Percentiles rank a stretch among this genome's conserved stretches.
These are phyloP conservation scores for Jaenimonas drosophilae DNA, from an alignment of 208 protist species.

Conservation along the genomic window DNA sequence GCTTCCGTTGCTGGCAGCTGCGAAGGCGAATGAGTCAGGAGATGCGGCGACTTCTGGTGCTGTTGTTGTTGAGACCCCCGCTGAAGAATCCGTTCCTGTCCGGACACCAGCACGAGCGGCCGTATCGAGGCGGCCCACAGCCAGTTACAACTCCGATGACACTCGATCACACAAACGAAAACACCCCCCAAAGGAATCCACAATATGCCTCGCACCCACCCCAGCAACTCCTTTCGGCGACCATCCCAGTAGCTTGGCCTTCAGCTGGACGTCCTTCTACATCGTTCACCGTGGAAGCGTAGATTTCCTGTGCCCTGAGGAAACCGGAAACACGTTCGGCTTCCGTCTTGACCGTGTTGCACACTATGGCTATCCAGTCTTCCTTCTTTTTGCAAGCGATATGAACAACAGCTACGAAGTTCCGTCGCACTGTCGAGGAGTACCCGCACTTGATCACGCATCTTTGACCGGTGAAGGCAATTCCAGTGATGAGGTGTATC, in stretches of 20 bases:
- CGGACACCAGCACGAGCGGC: too few relatives aligned
- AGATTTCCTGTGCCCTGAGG: conserved; percentile 40
- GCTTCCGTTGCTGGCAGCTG: conserved; percentile 4
- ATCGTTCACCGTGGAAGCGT: conserved; percentile 57
- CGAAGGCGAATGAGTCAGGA: background rate
- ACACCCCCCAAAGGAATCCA: too few relatives aligned
- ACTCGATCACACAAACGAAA: conserved; percentile 19
- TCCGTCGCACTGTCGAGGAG: conserved; percentile 14
- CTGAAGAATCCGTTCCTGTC: background rate
- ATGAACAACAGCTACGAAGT: conserved; percentile 23
- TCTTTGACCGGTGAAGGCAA: conserved; percentile 24
- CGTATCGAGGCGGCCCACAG: too few relatives aligned
- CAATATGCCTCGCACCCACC: conserved; percentile 20
- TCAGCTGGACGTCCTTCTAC: conserved; percentile 44
- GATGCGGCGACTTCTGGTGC: background rate
- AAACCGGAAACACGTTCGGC: conserved; percentile 36
- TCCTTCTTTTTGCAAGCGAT: conserved; percentile 44
- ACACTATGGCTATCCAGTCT: conserved; percentile 52
- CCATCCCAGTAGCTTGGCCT: conserved; percentile 47
- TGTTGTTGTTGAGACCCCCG: background rate
- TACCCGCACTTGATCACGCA: conserved; percentile 35
- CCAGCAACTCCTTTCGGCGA: conserved; percentile 7
- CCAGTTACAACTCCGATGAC: too few relatives aligned
- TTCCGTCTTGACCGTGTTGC: conserved; percentile 61
- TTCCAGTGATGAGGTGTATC: conserved; percentile 13